Conservation (phyloP, 1,284 basidiomycete species). For the Cutaneotrichosporon daszewskae region DNA sequence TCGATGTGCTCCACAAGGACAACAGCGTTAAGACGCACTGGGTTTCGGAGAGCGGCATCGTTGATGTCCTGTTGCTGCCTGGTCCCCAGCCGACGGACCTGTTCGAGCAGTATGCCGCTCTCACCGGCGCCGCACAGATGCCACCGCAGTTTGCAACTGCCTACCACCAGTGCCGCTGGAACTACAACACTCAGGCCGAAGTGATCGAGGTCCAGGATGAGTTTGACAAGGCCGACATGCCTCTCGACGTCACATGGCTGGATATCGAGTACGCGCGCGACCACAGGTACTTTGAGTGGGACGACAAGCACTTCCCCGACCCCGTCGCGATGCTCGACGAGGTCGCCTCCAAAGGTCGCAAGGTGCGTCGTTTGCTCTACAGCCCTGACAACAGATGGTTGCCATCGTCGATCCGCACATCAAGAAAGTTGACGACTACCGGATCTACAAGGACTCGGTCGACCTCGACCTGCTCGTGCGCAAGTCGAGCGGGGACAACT, state of each 20-base stretch:
- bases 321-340: conserved; percentile 89
- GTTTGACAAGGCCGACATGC: conserved; percentile 91
- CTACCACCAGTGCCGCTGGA: conserved; percentile 98
- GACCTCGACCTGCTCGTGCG: conserved; percentile 79
- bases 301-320: conserved; percentile 84
- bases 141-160: conserved; percentile 88
- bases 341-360: conserved; percentile 76
- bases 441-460: conserved; percentile 77
- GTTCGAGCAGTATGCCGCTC: conserved; percentile 74
- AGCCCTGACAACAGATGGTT: conserved; percentile 64
- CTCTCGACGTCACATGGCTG: conserved; percentile 96
- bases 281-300: conserved; percentile 98
- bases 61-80: conserved; percentile 89
- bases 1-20: conserved; percentile 70
- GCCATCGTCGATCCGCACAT: conserved; percentile 96
- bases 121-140: conserved; percentile 80
- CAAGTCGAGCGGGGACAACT: conserved; percentile 72
- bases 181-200: conserved; percentile 88
- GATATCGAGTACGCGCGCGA: conserved; percentile 95
- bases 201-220: conserved; percentile 76
- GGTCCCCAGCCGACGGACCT: conserved; percentile 76
- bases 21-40: conserved; percentile 77
- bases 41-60: conserved; percentile 93
- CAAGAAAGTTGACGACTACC: conserved; percentile 74
- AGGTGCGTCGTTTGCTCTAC: conserved; percentile 53